Evolutionary conservation across 2,329 filamentous ascomycete species (phyloP).

Genomic region (Talaromyces albobiverticillius): DNA sequence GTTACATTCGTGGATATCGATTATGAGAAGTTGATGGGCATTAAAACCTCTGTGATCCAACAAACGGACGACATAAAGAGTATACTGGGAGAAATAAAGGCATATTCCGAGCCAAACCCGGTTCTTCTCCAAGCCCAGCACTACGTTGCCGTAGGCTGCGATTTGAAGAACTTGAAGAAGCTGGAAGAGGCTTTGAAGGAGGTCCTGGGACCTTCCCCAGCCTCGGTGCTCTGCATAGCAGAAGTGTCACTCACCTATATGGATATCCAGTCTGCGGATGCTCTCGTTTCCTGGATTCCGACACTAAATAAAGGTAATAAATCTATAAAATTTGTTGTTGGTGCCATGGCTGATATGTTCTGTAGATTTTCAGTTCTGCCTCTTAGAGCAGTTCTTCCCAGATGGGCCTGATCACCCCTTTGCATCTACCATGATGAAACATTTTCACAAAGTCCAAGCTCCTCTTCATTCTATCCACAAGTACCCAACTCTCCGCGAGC

Average conservation of each 20-base stretch:
- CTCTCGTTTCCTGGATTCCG: constrained; percentile 74
- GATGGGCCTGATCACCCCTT: constrained; percentile 77
- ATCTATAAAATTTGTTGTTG: neutral
- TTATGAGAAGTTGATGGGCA: constrained; percentile 73
- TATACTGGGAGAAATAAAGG: constrained; percentile 47
- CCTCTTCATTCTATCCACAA: constrained; percentile 70
- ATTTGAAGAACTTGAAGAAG: constrained; percentile 65
- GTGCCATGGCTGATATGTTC: neutral
- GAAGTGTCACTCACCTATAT: constrained; percentile 93
- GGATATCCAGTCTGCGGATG: constrained; percentile 69
- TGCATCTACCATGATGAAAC: constrained; percentile 76
- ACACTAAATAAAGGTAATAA: constrained; percentile 62
- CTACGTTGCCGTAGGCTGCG: constrained; percentile 79
- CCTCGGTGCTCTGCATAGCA: constrained; percentile 73
- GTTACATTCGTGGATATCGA: constrained; percentile 80
- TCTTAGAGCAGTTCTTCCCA: constrained; percentile 83
- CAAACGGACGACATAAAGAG: constrained; percentile 59
- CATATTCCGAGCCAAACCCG: constrained; percentile 25
- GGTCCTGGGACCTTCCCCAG: constrained; percentile 57
- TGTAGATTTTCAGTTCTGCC: constrained; percentile 69
- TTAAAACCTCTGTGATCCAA: constrained; percentile 68
- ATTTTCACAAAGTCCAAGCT: constrained; percentile 78
- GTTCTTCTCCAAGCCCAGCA: constrained; percentile 63
- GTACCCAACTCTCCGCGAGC: constrained; percentile 66
- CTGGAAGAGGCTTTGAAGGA: constrained; percentile 60